These are phyloP conservation scores for Toxicodendron radicans DNA, from an alignment of 345 rosid species.

Conservation along the genomic window DNA sequence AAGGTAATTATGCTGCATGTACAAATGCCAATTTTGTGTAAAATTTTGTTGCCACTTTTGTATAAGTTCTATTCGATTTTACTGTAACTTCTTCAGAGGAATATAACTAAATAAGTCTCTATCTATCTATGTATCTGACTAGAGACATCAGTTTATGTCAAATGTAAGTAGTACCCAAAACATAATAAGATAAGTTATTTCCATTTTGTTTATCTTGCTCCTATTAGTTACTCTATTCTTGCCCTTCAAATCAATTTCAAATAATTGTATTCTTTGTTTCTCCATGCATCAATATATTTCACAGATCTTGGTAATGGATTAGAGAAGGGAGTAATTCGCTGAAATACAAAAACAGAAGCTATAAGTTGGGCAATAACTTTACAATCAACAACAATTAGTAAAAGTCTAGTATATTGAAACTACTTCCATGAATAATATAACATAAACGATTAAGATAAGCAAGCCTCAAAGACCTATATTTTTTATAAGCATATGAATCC, in stretches of 20 bases:
- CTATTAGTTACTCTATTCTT: too few species aligned
- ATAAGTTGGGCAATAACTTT: neutral
- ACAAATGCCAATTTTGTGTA: slow-evolving; percentile 24
- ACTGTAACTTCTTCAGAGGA: neutral
- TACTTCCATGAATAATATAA: neutral
- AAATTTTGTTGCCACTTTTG: too few species aligned
- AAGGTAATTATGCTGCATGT: slow-evolving; percentile 29
- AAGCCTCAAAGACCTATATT: too few species aligned
- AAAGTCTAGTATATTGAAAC: neutral
- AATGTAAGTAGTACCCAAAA: neutral
- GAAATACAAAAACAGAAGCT: neutral
- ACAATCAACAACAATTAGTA: neutral
- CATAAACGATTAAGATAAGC: neutral
- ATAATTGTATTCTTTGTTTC: too few species aligned
- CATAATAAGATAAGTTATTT: neutral
- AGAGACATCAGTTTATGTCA: neutral
- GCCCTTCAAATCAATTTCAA: neutral
- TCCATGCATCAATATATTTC: too few species aligned
- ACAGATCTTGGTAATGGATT: neutral
- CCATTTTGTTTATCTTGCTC: neutral
- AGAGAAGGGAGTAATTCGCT: neutral
- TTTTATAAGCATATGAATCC: neutral
- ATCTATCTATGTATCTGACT: neutral
- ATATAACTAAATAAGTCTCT: neutral
- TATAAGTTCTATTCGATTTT: neutral